These are phyloP conservation scores for Eucalyptus tenuipes DNA, from an alignment of 345 rosid genomes.

Conservation along the genomic window DNA sequence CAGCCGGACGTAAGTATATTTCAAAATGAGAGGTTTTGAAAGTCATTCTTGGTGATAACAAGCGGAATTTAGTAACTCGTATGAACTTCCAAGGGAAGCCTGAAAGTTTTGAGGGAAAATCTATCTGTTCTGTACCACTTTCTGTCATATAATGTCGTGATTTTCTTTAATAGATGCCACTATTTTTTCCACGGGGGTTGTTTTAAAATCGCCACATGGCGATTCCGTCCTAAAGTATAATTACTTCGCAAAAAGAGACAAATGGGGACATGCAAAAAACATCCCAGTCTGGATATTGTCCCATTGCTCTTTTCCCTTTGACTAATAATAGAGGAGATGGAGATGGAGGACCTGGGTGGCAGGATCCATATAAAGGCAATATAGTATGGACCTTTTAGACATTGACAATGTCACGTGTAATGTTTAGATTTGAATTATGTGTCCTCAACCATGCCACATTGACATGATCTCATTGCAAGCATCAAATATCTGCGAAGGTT, in stretches of 20 bases:
- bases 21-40: neutral
- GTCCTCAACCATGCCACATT: neutral
- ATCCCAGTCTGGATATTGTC: neutral
- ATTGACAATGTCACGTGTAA: neutral
- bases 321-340: neutral
- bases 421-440: neutral
- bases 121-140: neutral
- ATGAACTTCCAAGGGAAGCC: neutral
- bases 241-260: neutral
- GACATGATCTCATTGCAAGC: neutral
- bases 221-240: neutral
- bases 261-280: neutral
- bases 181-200: neutral
- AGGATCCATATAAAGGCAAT: neutral
- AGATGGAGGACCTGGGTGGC: neutral
- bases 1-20: neutral
- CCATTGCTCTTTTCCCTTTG: neutral
- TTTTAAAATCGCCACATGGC: neutral
- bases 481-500: neutral
- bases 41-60: neutral
- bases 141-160: neutral
- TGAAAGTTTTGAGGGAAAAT: neutral
- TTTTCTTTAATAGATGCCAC: neutral
- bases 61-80: neutral
- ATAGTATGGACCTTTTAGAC: neutral